Base-by-base conservation (phyloP, 371 early-diverging fungal species). In the Blakeslea trispora region DNA sequence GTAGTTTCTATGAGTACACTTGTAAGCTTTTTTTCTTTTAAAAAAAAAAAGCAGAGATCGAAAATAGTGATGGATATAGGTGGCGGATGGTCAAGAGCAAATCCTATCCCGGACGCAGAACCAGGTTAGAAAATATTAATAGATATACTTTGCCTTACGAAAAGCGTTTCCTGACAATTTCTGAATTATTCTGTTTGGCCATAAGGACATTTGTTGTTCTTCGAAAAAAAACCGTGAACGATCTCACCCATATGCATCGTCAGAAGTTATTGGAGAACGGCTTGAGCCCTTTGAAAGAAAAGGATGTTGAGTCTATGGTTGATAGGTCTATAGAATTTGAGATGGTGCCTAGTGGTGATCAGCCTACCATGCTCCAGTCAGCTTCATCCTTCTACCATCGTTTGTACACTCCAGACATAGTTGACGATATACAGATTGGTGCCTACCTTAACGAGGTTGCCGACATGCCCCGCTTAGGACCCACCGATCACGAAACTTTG, bases 281-380 rank as follows among this genome's bases (percentile, higher is more conserved):
- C 5, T 32, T 68, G 5, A 10, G 8, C 0, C 23, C 54, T 8
- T 21, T 68, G 28, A 32, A 47, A 14, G 23, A 53, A 11, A 24
- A 19, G 5, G 55, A 69, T 4, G 44, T 72, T 17, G 49, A 53
- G 14, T 19, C 23, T 13, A 58, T 72, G n/a, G 80, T 80, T 3
- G 59, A 67, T 28, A 59, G 69, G 10, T 64, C 79, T 41, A 64
- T 84, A 21, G 68, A 61, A 5, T 78, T 87, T 53, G 87, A 87
- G 51, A 69, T 28, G n/a, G n/a, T n/a, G n/a, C n/a, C n/a, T n/a
- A n/a, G n/a, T n/a, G n/a, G n/a, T n/a, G n/a, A n/a, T n/a, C n/a
- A n/a, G n/a, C n/a, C n/a, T n/a, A n/a, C n/a, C n/a, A n/a, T n/a
- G n/a, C n/a, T n/a, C n/a, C n/a, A n/a, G n/a, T n/a, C n/a, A n/a